Conservation (phyloP, 768 basidiomycete genomes). For the Suillus alpinus region DNA sequence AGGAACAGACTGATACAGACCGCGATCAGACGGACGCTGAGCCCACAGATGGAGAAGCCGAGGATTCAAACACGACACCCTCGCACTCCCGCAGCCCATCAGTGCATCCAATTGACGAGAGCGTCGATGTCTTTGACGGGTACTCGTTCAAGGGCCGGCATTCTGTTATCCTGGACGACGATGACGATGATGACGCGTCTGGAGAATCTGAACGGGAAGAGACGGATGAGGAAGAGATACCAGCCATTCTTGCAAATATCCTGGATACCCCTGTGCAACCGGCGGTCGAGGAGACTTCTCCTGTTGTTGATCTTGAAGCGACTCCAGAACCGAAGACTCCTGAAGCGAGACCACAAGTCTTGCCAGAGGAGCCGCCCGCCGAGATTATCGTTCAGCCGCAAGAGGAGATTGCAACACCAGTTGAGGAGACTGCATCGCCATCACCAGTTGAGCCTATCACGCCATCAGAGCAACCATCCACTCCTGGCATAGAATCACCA, state of each 20-base stretch:
- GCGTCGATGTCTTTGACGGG: constrained; percentile 84
- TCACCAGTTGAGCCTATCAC: constrained; percentile 15
- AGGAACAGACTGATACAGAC: constrained; percentile 62
- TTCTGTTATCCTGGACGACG: constrained; percentile 75
- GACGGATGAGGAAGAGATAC: constrained; percentile 38
- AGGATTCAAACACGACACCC: constrained; percentile 75
- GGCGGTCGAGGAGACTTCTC: constrained; percentile 29
- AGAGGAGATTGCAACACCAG: constrained; percentile 11
- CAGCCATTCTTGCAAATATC: constrained; percentile 16
- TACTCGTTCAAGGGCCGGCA: constrained; percentile 90
- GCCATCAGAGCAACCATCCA: constrained; percentile 14
- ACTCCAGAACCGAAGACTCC: constrained; percentile 68
- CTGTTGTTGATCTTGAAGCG: constrained; percentile 27
- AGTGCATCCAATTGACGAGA: constrained; percentile 51
- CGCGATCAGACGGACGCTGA: constrained; percentile 67
- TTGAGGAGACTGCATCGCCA: constrained; percentile 13
- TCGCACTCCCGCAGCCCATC: constrained; percentile 79
- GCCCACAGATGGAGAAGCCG: constrained; percentile 70
- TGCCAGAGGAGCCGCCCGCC: constrained; percentile 27
- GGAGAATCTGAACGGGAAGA: constrained; percentile 33
- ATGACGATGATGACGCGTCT: constrained; percentile 55
- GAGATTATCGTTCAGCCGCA: constrained; percentile 8
- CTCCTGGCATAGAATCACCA: constrained; percentile 15
- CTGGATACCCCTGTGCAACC: constrained; percentile 21
- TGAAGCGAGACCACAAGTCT: constrained; percentile 51